Evolutionary conservation across 148 eudicot genomes (phyloP).

Genomic region (Linanthus parryae): DNA sequence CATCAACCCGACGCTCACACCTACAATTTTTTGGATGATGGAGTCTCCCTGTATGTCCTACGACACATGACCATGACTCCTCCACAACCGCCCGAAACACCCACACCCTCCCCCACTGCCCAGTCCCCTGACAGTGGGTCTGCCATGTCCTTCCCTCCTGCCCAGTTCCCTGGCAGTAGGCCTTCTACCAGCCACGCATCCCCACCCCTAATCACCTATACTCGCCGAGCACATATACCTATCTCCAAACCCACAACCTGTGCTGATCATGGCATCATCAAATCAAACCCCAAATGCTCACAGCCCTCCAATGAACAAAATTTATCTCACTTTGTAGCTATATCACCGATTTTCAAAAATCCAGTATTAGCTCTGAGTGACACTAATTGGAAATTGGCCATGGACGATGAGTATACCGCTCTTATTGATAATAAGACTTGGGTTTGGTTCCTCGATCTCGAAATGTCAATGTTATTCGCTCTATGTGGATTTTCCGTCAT

Average conservation of each 20-base stretch:
- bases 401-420: too few relatives aligned
- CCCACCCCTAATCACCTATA: background rate
- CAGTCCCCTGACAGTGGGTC: background rate
- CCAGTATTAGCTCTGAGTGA: background rate
- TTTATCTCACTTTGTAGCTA: too few relatives aligned
- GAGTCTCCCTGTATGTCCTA: background rate
- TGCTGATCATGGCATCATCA: background rate
- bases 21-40: background rate
- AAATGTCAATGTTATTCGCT: constrained; percentile 1
- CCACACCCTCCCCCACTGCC: background rate
- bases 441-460: background rate
- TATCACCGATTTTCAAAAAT: background rate
- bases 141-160: background rate
- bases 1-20: background rate
- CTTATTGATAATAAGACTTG: too few relatives aligned
- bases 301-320: background rate
- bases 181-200: background rate
- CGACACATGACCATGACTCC: background rate
- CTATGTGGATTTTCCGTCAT: constrained; percentile 2
- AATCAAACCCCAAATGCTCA: background rate
- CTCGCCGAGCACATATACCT: background rate
- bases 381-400: background rate
- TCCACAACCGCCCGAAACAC: too few relatives aligned
- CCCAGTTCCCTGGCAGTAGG: background rate
- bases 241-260: background rate